phyloP scores from a whole-genome alignment of 257 asterid genomes.

The Cinchona pubescens region DNA sequence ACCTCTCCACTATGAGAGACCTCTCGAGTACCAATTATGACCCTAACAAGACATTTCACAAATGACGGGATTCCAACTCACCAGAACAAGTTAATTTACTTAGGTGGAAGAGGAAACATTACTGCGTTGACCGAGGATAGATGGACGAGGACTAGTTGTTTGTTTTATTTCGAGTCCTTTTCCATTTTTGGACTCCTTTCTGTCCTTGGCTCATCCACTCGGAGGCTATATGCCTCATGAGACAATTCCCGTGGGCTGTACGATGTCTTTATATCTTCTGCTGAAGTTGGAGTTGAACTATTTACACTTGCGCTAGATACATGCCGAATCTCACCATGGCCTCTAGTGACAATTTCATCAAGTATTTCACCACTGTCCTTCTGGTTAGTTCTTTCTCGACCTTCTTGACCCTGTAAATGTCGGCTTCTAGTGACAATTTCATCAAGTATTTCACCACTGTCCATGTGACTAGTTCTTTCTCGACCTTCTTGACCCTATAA shows the following conservation, averaged over 20 bases:
- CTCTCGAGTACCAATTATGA: not conserved
- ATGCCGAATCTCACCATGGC: slow-evolving; percentile 85
- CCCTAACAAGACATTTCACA: slow-evolving; percentile 9
- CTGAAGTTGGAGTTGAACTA: slow-evolving; percentile 58
- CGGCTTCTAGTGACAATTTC: too few relatives aligned
- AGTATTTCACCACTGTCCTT: slow-evolving; percentile 60
- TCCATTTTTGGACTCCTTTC: slow-evolving; percentile 44
- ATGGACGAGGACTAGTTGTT: slow-evolving; percentile 65
- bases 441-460: too few relatives aligned
- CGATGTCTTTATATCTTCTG: slow-evolving; percentile 38
- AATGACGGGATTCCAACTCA: slow-evolving; percentile 6
- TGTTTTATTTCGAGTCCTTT: slow-evolving; percentile 48
- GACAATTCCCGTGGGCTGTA: slow-evolving; percentile 47
- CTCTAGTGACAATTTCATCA: slow-evolving; percentile 79
- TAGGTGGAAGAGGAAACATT: slow-evolving; percentile 41
- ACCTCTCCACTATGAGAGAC: slow-evolving; percentile 17
- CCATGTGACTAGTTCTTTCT: too few relatives aligned
- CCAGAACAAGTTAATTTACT: slow-evolving; percentile 11
- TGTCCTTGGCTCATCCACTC: slow-evolving; percentile 41
- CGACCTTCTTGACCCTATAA: slow-evolving; percentile 56
- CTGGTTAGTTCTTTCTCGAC: slow-evolving; percentile 27
- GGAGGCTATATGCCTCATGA: slow-evolving; percentile 57
- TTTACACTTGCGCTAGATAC: slow-evolving; percentile 66
- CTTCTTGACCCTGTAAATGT: too few relatives aligned
- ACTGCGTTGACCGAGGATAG: slow-evolving; percentile 46